Percentiles rank a stretch among this genome's conserved stretches.
These are phyloP conservation scores for Botrytis cinerea DNA, from an alignment of 2,329 filamentous ascomycete species.

Conservation along the genomic window DNA sequence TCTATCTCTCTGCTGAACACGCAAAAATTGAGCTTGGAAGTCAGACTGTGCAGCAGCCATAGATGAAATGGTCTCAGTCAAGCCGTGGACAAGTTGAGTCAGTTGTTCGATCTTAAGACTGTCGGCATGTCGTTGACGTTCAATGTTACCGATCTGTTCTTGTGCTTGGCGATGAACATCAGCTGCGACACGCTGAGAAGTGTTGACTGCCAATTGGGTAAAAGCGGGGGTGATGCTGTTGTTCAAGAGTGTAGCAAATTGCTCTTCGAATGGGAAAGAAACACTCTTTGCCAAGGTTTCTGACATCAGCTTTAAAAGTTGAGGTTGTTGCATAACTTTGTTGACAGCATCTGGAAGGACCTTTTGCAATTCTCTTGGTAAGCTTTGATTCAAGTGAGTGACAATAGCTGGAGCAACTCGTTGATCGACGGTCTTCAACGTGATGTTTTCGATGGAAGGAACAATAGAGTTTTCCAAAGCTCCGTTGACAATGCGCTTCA, in stretches of 20 bases:
- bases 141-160: constrained; percentile 39
- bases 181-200: constrained; percentile 65
- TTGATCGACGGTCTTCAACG: constrained; percentile 61
- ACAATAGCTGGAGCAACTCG: constrained; percentile 67
- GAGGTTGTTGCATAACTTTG: constrained; percentile 70
- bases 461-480: constrained; percentile 72
- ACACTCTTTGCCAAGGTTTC: constrained; percentile 72
- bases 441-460: constrained; percentile 69
- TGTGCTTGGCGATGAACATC: constrained; percentile 64
- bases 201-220: constrained; percentile 62
- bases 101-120: constrained; percentile 71
- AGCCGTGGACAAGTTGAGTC: constrained; percentile 63
- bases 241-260: constrained; percentile 62
- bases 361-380: constrained; percentile 68
- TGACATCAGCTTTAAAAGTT: constrained; percentile 70
- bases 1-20: constrained; percentile 54
- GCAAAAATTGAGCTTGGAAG: constrained; percentile 65
- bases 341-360: constrained; percentile 67
- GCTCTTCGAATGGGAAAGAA: constrained; percentile 66
- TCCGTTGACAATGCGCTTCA: constrained; percentile 55
- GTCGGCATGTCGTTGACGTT: constrained; percentile 39
- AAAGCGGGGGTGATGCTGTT: constrained; percentile 67
- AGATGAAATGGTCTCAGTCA: constrained; percentile 68
- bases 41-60: constrained; percentile 70
- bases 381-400: constrained; percentile 32